Evolutionary conservation across 176 grass and related monocot genomes (phyloP).

Genomic region (Lolium multiflorum): DNA sequence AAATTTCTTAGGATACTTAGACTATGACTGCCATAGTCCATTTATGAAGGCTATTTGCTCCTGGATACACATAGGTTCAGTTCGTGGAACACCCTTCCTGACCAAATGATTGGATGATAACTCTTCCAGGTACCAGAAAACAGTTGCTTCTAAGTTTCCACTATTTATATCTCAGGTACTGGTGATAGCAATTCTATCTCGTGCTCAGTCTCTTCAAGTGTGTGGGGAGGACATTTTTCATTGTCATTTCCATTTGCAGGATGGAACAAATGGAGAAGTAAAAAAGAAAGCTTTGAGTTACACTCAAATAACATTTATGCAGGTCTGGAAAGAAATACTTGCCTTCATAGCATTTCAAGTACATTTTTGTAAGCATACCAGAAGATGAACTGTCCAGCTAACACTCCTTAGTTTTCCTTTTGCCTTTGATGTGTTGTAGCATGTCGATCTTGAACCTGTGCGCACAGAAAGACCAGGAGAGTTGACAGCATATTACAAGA

Average conservation of each 20-base stretch:
- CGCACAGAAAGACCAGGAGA: slow-evolving; percentile 93
- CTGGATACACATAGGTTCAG: slow-evolving; percentile 2
- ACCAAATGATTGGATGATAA: slow-evolving; percentile 16
- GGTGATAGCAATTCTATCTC: slow-evolving; percentile 17
- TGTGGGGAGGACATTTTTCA: slow-evolving; percentile 18
- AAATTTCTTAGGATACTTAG: not conserved
- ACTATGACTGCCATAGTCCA: not conserved
- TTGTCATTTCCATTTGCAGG: slow-evolving; percentile 61
- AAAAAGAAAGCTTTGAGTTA: slow-evolving; percentile 97
- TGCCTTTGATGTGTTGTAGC: slow-evolving; percentile 62
- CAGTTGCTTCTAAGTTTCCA: slow-evolving; percentile 89
- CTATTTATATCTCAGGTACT: slow-evolving; percentile 97
- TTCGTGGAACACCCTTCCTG: slow-evolving; percentile 18
- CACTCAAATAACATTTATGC: slow-evolving; percentile 80
- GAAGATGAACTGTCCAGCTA: slow-evolving; percentile 1
- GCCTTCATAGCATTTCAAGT: not conserved
- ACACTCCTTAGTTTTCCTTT: not conserved
- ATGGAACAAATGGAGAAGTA: slow-evolving; percentile 94
- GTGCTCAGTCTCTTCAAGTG: slow-evolving; percentile 39
- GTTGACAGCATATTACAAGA: slow-evolving; percentile 95
- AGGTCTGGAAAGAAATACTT: slow-evolving; percentile 58
- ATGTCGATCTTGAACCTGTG: slow-evolving; percentile 90
- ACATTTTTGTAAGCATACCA: slow-evolving; percentile 18
- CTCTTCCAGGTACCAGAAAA: slow-evolving; percentile 78
- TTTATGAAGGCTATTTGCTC: not conserved